These are phyloP conservation scores for Lavandula angustifolia DNA, from an alignment of 257 asterid species.

Conservation along the genomic window DNA sequence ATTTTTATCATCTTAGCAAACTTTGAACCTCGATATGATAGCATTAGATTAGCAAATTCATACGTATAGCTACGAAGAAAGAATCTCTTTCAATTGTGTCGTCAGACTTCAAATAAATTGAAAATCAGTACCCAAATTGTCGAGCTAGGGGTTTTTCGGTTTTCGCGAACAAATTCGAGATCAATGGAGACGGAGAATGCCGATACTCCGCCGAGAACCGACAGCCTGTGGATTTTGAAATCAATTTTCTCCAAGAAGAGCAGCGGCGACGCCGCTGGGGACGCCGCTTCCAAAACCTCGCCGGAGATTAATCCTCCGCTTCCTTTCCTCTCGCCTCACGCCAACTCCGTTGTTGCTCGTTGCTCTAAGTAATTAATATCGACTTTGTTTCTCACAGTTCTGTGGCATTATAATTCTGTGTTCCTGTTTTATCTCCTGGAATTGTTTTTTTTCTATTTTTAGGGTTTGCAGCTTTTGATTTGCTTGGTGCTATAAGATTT, in stretches of 20 bases:
- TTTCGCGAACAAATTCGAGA: constrained; percentile 11
- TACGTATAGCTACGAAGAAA: constrained; percentile 23
- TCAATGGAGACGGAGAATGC: constrained; percentile 44
- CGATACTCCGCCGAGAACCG: constrained; percentile 32
- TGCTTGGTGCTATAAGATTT: constrained; percentile 10
- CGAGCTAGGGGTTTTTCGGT: constrained; percentile 13
- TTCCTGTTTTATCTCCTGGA: not conserved
- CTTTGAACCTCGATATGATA: not conserved
- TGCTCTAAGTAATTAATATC: constrained; percentile 55
- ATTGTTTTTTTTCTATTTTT: not conserved
- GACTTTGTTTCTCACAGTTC: not conserved
- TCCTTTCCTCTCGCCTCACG: constrained; percentile 62
- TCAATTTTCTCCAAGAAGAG: constrained; percentile 51
- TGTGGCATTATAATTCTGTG: not conserved
- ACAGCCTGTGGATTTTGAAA: constrained; percentile 45
- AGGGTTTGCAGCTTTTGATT: not conserved
- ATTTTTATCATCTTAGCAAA: not conserved
- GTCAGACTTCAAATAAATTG: not conserved
- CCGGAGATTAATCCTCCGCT: constrained; percentile 37
- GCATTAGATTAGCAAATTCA: not conserved
- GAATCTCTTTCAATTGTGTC: constrained; percentile 22
- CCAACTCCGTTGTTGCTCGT: constrained; percentile 68
- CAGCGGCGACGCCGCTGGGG: constrained; percentile 32
- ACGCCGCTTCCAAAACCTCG: constrained; percentile 22
- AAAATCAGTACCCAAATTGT: constrained; percentile 9